These are phyloP conservation scores for Myriosclerotinia curreyana DNA, from an alignment of 2,329 filamentous ascomycete genomes.

Conservation along the genomic window DNA sequence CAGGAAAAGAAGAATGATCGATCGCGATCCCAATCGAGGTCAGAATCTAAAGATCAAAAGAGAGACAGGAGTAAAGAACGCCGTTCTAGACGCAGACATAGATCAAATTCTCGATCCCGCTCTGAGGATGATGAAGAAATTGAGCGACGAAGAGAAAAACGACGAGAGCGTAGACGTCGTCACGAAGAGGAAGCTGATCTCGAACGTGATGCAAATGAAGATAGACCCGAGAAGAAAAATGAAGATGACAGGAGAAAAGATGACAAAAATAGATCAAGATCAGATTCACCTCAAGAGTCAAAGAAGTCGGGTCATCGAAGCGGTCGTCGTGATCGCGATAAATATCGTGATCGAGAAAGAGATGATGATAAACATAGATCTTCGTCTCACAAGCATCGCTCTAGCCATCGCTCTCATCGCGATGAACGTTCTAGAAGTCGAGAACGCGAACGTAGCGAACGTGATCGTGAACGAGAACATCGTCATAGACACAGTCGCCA, in stretches of 20 bases:
- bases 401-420: conserved; percentile 51
- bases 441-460: conserved; percentile 49
- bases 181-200: conserved; percentile 33
- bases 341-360: conserved; percentile 46
- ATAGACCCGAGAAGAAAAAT: conserved; percentile 27
- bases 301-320: conserved; percentile 58
- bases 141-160: conserved; percentile 37
- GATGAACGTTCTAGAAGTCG: conserved; percentile 45
- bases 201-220: conserved; percentile 24
- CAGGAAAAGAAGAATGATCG: conserved; percentile 35
- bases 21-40: conserved; percentile 40
- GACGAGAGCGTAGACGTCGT: conserved; percentile 35
- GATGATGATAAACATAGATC: conserved; percentile 43
- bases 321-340: conserved; percentile 54
- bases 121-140: conserved; percentile 37
- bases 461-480: conserved; percentile 43
- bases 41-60: conserved; percentile 35
- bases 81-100: conserved; percentile 36
- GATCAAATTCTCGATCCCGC: conserved; percentile 34
- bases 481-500: conserved; percentile 35
- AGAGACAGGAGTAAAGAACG: conserved; percentile 34
- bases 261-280: conserved; percentile 57
- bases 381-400: conserved; percentile 43
- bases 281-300: conserved; percentile 59
- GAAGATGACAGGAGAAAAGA: conserved; percentile 39